Base-by-base conservation (phyloP, 108 stramenopile genomes). In the Cyclotella sp. region DNA sequence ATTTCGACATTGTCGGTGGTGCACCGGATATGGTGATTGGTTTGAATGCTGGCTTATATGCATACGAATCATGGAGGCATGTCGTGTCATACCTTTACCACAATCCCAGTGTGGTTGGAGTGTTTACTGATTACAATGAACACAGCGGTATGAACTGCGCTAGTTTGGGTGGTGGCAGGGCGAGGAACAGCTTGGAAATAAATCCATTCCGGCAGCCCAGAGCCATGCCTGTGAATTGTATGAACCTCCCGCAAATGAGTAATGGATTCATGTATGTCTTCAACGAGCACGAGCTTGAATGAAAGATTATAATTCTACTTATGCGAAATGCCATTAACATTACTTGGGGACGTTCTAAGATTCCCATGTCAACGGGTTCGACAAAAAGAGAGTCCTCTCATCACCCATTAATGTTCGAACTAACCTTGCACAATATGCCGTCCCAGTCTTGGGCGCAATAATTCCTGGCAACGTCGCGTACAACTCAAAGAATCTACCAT, bases 71-170 rank as follows among this genome's bases (percentile, higher is more conserved):
- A 45, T 96, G 95, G 95, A 70, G 91, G 44, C 88, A 83, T 63
- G 95, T 94, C 13, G 87, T 96, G 0, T 64, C 63, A 11, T 96
- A 83, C 66, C 72, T 93, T 11, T 57, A 90, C 57, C 58, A 82
- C 24, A 63, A 89, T 64, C 49, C 53, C 21, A 84, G 83, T 60
- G 86, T 89, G 12, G 76, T 91, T 29, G 95, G 91, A 0, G 89
- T 96, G 14, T 96, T 96, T 63, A 88, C 93, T 16, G 95, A 96
- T 70, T 96, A 96, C 81, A 96, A 96, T 70, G 95, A 93, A 68
- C 85, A 90, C 66, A 89, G 88, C 54, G 95, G 93, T 0, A 61
- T 89, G 34, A 91, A 94, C 60, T 96, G 95, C 70, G 95, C 95
- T 18, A 71, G 82, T 40, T 59, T 96, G 44, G 95, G 95, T 26